Percentiles rank a stretch among this genome's conserved stretches.
Evolutionary conservation across 148 eudicot species (phyloP).

Genomic region (Polygonum maritimum): DNA sequence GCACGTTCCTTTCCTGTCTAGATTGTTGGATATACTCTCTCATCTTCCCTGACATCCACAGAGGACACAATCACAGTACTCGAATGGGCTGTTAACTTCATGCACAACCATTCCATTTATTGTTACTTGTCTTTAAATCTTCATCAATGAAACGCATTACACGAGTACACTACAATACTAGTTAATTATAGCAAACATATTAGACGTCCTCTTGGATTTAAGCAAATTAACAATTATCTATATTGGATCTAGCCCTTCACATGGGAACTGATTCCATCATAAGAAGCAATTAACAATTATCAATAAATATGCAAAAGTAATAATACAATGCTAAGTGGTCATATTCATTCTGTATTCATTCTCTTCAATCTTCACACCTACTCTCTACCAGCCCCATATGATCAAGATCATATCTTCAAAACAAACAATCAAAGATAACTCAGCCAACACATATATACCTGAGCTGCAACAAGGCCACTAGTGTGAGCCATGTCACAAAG

Average conservation of each 20-base stretch:
- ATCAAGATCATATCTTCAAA: not conserved
- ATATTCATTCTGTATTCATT: not conserved
- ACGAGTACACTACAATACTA: not conserved
- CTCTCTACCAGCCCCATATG: not conserved
- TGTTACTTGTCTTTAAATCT: not conserved
- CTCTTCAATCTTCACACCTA: not conserved
- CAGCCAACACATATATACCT: constrained; percentile 48
- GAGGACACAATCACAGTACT: constrained; percentile 92
- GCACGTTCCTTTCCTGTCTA: no score
- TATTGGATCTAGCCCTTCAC: not conserved
- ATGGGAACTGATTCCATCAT: not conserved
- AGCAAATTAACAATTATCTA: not conserved
- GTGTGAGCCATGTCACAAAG: constrained; percentile 97
- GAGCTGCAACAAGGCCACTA: constrained; percentile 97
- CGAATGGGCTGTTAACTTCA: constrained; percentile 95
- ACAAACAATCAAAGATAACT: not conserved
- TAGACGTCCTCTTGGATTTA: not conserved
- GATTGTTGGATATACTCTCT: no score
- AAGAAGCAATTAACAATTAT: not conserved
- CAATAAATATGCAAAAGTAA: not conserved
- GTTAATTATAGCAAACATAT: not conserved
- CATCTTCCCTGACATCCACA: no score
- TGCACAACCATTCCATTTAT: constrained; percentile 15
- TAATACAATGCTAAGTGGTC: no score
- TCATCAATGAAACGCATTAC: not conserved